phyloP scores from a whole-genome alignment of 106 monocot species.

The Hemerocallis citrina region DNA sequence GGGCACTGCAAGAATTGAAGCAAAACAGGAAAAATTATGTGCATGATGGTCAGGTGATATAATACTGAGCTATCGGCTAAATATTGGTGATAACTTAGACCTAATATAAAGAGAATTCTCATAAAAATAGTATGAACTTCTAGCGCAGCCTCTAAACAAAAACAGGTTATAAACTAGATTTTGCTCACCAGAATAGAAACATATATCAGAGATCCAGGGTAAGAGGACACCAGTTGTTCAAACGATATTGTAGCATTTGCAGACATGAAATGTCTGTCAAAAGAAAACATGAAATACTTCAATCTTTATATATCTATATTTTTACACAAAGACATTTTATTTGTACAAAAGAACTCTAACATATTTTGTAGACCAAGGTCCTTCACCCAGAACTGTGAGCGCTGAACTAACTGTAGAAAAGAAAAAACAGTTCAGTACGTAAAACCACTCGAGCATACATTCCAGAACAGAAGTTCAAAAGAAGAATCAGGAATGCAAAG shows the following conservation, averaged over 20 bases:
- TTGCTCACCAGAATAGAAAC: conserved; percentile 84
- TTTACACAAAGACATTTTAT: not conserved
- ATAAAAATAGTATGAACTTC: not conserved
- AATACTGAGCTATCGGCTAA: not conserved
- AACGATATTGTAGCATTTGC: conserved; percentile 85
- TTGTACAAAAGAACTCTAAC: conserved; percentile 31
- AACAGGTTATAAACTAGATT: not conserved
- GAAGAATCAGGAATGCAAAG: not conserved
- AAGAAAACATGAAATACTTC: conserved; percentile 5
- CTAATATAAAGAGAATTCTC: not conserved
- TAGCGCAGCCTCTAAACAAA: not conserved
- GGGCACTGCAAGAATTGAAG: conserved; percentile 47
- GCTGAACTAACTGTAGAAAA: conserved; percentile 61
- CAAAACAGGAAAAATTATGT: not conserved
- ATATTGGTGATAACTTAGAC: not conserved
- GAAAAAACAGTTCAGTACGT: not conserved
- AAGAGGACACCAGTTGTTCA: conserved; percentile 52
- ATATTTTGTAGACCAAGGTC: conserved; percentile 68
- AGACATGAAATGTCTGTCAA: conserved; percentile 71
- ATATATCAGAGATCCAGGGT: conserved; percentile 66
- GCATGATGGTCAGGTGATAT: not conserved
- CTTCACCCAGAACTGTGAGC: conserved; percentile 79
- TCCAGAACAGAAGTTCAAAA: not conserved
- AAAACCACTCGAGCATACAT: not conserved
- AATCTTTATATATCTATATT: not conserved